Conservation (phyloP, 108 stramenopile species). For the Bacterosira constricta region DNA sequence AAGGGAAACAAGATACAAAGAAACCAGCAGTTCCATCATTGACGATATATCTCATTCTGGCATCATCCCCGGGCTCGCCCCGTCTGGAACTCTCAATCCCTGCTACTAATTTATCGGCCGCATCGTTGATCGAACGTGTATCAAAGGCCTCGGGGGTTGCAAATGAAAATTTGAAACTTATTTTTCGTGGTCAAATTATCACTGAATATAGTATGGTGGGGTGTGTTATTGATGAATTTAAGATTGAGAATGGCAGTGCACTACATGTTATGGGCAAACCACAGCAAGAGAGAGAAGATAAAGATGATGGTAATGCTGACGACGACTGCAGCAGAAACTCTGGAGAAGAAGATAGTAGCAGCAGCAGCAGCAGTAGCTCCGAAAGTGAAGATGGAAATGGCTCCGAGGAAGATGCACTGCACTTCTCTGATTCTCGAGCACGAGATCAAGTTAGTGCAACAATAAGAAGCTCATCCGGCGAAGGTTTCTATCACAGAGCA, state of each 20-base stretch:
- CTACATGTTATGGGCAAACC: constrained; percentile 28
- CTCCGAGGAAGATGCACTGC: not conserved
- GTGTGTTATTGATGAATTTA: constrained; percentile 2
- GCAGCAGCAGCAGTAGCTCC: too few species aligned
- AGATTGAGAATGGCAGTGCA: constrained; percentile 16
- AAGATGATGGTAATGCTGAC: too few species aligned
- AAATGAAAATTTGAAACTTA: constrained; percentile 45
- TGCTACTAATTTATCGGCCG: constrained; percentile 19
- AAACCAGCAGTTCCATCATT: too few species aligned
- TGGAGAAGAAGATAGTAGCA: too few species aligned
- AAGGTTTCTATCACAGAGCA: not conserved
- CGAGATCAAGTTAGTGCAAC: too few species aligned
- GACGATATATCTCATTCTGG: constrained; percentile 10
- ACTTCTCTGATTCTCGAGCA: too few species aligned
- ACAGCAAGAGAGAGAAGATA: too few species aligned
- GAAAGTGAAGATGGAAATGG: not conserved
- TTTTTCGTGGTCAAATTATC: constrained; percentile 78
- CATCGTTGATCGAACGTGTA: constrained; percentile 46
- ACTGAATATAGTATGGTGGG: not conserved
- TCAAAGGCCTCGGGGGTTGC: constrained; percentile 62
- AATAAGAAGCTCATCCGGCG: too few species aligned
- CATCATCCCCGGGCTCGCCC: constrained; percentile 7
- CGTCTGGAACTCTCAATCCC: constrained; percentile 5
- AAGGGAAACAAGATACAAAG: too few species aligned
- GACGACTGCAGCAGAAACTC: too few species aligned